A percentile compares a stretch with the other conserved stretches of the same genome.
phyloP scores from a whole-genome alignment of 2,329 filamentous ascomycete genomes.

The Ophiostoma ips region DNA sequence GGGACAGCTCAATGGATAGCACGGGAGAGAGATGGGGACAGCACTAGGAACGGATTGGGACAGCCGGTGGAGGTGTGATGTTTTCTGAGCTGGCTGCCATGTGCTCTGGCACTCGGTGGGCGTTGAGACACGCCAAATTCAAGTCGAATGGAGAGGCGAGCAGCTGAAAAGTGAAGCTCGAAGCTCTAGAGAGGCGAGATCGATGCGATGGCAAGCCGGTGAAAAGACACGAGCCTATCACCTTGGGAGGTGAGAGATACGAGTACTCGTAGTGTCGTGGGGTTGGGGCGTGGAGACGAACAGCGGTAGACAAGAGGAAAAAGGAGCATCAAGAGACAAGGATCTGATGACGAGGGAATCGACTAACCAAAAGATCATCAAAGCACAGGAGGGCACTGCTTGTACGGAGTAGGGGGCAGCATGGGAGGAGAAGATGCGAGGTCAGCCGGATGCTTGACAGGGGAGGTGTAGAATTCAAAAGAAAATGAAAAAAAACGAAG shows the following conservation, averaged over 20 bases:
- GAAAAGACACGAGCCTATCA: too few species aligned
- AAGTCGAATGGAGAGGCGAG: not conserved
- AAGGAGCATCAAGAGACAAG: not conserved
- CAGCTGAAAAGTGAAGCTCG: not conserved
- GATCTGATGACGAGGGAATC: not conserved
- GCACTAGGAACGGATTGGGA: constrained; percentile 4
- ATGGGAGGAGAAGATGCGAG: too few species aligned
- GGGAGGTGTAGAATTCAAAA: too few species aligned
- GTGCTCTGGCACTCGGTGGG: constrained; percentile 5
- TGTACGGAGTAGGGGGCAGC: too few species aligned
- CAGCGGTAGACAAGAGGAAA: not conserved
- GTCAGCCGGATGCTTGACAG: too few species aligned
- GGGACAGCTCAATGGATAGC: not conserved
- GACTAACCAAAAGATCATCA: not conserved
- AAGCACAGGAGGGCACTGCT: not conserved
- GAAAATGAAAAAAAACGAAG: too few species aligned
- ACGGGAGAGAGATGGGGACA: not conserved
- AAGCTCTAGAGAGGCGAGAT: not conserved
- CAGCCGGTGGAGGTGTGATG: constrained; percentile 2
- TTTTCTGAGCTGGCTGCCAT: constrained; percentile 1
- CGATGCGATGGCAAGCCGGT: not conserved
- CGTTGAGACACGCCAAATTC: not conserved
- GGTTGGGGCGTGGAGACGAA: constrained; percentile 1
- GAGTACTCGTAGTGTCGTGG: not conserved
- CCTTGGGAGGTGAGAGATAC: too few species aligned